phyloP scores from a whole-genome alignment of 495 filamentous ascomycete species.

The Neurospora sp. region DNA sequence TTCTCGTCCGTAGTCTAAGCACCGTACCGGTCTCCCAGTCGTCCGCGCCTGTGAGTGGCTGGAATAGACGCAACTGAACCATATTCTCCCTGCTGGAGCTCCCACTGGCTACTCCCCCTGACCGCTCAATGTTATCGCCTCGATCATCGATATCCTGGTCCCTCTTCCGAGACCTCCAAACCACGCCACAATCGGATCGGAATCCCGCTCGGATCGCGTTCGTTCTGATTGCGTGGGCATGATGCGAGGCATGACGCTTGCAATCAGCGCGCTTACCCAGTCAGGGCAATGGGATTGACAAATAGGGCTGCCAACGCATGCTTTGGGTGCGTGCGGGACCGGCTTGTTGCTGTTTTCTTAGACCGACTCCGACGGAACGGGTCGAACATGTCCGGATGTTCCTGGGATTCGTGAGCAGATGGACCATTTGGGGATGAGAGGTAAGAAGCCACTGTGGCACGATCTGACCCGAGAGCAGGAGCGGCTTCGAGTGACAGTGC shows the following conservation, averaged over 20 bases:
- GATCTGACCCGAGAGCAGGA: background rate
- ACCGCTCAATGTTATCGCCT: background rate
- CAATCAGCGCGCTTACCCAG: background rate
- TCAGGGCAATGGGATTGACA: background rate
- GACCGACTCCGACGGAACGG: background rate
- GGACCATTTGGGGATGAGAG: background rate
- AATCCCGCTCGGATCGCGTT: background rate
- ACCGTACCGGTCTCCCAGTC: background rate
- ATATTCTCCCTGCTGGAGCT: background rate
- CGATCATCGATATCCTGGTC: background rate
- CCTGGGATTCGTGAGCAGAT: background rate
- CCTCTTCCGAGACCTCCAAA: background rate
- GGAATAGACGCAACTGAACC: background rate
- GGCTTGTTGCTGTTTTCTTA: background rate
- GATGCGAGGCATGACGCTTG: background rate
- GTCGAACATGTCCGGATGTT: background rate
- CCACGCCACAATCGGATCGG: background rate
- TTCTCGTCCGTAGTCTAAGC: background rate
- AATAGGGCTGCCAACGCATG: background rate
- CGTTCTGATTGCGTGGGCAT: background rate
- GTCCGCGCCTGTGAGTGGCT: background rate
- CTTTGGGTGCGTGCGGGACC: background rate
- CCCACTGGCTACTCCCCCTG: background rate
- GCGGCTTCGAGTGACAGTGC: background rate
- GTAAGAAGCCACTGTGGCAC: background rate